phyloP scores from a whole-genome alignment of 148 eudicot genomes.

The Rhododendron mucronatum region DNA sequence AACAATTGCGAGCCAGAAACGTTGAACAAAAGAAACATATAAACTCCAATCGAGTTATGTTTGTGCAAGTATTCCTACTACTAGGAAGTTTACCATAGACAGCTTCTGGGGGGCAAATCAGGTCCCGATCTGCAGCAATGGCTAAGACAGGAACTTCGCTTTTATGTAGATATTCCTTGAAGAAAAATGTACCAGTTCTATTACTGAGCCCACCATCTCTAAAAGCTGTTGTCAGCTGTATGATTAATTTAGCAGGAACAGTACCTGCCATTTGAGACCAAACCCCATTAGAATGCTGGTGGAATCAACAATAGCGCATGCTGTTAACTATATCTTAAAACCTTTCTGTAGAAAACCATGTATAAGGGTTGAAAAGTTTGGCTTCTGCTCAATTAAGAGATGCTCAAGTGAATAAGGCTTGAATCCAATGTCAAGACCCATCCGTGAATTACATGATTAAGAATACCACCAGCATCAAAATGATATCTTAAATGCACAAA shows the following conservation, averaged over 20 bases:
- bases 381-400: not conserved
- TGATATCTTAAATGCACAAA: not conserved
- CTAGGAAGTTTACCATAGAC: constrained; percentile 51
- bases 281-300: not conserved
- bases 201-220: constrained; percentile 82
- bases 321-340: not conserved
- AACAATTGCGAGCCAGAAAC: not conserved
- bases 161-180: constrained; percentile 78
- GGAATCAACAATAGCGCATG: not conserved
- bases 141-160: constrained; percentile 78
- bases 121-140: constrained; percentile 83
- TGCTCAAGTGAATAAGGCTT: not conserved
- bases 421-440: not conserved
- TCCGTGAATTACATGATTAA: not conserved
- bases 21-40: not conserved
- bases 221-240: constrained; percentile 81
- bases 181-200: constrained; percentile 72
- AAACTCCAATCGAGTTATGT: not conserved
- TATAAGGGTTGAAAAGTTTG: not conserved
- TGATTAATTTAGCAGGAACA: constrained; percentile 77
- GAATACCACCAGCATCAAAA: not conserved
- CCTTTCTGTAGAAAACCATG: not conserved
- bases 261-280: constrained; percentile 53
- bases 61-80: not conserved
- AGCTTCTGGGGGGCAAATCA: constrained; percentile 94